Conservation (phyloP, 768 basidiomycete genomes). For the Flagelloscypha sp. region DNA sequence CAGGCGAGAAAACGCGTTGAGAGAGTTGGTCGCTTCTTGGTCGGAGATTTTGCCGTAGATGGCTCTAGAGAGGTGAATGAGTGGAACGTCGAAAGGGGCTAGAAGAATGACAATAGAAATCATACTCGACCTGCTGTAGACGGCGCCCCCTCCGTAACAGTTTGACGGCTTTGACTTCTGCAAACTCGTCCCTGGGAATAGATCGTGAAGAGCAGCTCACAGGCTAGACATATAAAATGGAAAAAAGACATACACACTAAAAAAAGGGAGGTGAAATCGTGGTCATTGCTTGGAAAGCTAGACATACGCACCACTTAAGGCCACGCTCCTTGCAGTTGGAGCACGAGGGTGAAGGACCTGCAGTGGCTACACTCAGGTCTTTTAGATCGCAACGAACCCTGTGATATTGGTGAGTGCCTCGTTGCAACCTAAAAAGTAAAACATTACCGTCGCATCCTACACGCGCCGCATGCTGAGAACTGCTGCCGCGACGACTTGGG, state of each 20-base stretch:
- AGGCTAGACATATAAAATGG: too few species aligned
- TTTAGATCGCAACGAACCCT: constrained; percentile 94
- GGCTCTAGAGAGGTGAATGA: constrained; percentile 37
- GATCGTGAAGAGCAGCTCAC: too few species aligned
- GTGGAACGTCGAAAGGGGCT: constrained; percentile 6
- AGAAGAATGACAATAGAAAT: constrained; percentile 11
- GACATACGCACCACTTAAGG: constrained; percentile 88
- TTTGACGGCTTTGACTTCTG: constrained; percentile 86
- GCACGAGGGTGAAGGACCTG: constrained; percentile 49
- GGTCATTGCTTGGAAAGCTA: constrained; percentile 1
- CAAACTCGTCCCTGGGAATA: constrained; percentile 73
- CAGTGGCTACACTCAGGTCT: constrained; percentile 53
- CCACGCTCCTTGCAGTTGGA: constrained; percentile 87
- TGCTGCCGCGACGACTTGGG: constrained; percentile 76
- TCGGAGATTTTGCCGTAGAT: constrained; percentile 67
- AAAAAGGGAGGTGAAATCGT: constrained; percentile 3
- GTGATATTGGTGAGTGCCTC: constrained; percentile 2
- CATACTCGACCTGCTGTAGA: constrained; percentile 79
- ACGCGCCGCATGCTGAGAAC: constrained; percentile 91
- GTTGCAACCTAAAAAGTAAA: constrained; percentile 7
- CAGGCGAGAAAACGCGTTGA: constrained; percentile 29
- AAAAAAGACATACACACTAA: constrained; percentile 4
- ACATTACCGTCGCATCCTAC: constrained; percentile 73
- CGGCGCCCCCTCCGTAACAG: constrained; percentile 70
- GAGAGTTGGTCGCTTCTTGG: constrained; percentile 26